Conservation (phyloP, 108 stramenopile species). For the Schizochytrium sp. region DNA sequence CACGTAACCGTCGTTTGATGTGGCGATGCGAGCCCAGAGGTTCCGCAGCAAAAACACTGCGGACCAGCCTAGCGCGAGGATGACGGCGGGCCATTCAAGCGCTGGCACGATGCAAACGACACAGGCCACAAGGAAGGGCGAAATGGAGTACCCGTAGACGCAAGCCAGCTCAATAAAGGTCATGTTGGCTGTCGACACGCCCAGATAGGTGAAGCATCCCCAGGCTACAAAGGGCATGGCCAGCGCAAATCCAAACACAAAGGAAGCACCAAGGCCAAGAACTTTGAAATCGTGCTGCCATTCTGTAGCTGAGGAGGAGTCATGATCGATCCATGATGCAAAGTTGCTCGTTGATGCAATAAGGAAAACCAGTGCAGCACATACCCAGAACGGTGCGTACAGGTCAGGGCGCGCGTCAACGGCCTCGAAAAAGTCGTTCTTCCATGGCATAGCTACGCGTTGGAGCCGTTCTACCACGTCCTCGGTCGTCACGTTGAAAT, state of each 20-base stretch:
- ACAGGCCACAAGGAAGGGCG: not conserved
- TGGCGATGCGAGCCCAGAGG: not conserved
- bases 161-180: not conserved
- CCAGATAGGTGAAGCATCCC: not conserved
- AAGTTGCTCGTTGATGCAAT: slow-evolving; percentile 18
- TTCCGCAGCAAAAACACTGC: not conserved
- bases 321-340: not conserved
- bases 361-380: slow-evolving; percentile 22
- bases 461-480: not conserved
- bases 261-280: not conserved
- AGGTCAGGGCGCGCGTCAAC: not conserved
- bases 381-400: slow-evolving; percentile 18
- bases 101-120: not conserved
- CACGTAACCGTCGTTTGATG: not conserved
- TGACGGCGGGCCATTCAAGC: not conserved
- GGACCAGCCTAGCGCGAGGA: not conserved
- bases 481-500: slow-evolving; percentile 6
- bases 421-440: not conserved
- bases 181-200: not conserved
- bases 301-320: not conserved
- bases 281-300: slow-evolving; percentile 22
- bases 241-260: slow-evolving; percentile 4
- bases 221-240: not conserved
- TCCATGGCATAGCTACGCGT: not conserved
- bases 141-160: not conserved